Conservation (phyloP, 2,329 filamentous ascomycete genomes). For the Eutypella sp. region DNA sequence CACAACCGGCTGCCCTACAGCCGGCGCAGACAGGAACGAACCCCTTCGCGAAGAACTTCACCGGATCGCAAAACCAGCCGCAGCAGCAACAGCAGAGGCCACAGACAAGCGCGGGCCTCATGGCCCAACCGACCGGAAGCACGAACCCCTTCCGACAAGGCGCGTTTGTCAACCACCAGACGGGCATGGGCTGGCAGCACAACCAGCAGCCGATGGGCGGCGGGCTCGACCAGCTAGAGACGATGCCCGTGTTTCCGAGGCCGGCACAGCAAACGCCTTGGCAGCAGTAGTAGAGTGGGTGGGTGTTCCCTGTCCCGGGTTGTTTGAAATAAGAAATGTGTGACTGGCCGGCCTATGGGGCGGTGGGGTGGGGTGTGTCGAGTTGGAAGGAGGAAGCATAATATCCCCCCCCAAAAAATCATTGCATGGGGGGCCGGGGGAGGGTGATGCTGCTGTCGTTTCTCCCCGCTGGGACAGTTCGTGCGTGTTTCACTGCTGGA, state of each 20-base stretch:
- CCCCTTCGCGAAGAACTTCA: constrained; percentile 50
- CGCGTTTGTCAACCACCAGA: constrained; percentile 82
- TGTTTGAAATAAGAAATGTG: too few relatives aligned
- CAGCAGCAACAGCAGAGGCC: constrained; percentile 39
- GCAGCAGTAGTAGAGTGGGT: constrained; percentile 40
- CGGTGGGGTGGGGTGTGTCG: too few relatives aligned
- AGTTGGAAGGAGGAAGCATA: too few relatives aligned
- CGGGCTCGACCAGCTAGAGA: constrained; percentile 71
- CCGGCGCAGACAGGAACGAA: constrained; percentile 53
- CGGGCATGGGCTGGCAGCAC: constrained; percentile 84
- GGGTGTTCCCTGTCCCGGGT: neutral
- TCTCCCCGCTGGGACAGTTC: too few relatives aligned
- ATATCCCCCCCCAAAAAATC: too few relatives aligned
- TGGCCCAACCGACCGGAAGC: constrained; percentile 75
- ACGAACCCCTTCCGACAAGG: constrained; percentile 95
- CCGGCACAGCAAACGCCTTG: constrained; percentile 61
- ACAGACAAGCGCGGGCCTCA: constrained; percentile 46
- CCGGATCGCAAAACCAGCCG: constrained; percentile 22
- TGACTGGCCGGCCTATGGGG: too few relatives aligned
- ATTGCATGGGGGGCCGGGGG: too few relatives aligned
- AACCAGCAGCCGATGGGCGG: constrained; percentile 75
- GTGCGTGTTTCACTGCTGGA: too few relatives aligned
- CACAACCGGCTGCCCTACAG: constrained; percentile 38
- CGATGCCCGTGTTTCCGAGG: constrained; percentile 80
- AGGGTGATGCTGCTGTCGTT: too few relatives aligned